phyloP scores from a whole-genome alignment of 225 moss, liverwort and hornwort species.

The Physcomitrium patens region DNA sequence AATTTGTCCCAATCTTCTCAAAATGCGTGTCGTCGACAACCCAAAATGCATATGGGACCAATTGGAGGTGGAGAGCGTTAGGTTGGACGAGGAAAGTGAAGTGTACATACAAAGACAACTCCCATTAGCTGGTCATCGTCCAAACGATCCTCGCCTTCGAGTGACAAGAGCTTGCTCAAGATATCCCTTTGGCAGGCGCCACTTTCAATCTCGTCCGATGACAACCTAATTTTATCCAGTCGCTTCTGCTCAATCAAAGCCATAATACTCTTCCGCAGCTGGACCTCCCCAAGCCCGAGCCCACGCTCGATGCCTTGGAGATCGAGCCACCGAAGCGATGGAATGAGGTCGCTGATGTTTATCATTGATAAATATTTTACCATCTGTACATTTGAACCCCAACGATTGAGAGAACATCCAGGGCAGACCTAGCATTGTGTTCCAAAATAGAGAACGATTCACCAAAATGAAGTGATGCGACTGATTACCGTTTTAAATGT shows the following conservation, averaged over 20 bases:
- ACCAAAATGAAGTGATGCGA: not conserved
- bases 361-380: conserved; percentile 39
- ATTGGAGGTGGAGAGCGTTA: not conserved
- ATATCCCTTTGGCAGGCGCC: conserved; percentile 45
- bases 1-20: too few species aligned
- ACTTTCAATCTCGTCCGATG: conserved; percentile 37
- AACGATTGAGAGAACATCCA: conserved; percentile 16
- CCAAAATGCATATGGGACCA: conserved; percentile 11
- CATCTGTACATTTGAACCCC: conserved; percentile 44
- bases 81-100: not conserved
- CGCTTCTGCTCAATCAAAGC: conserved; percentile 48
- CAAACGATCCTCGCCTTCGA: conserved; percentile 46
- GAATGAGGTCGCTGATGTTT: conserved; percentile 75
- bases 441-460: conserved; percentile 9
- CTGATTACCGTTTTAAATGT: conserved; percentile 38
- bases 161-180: conserved; percentile 58
- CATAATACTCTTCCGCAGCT: conserved; percentile 48
- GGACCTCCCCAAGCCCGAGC: conserved; percentile 43
- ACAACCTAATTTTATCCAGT: conserved; percentile 43
- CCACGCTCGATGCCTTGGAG: conserved; percentile 58
- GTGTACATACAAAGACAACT: conserved; percentile 47
- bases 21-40: not conserved
- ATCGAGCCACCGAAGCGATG: conserved; percentile 72
- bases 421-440: not conserved
- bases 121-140: conserved; percentile 45